Evolutionary conservation across 1,284 basidiomycete genomes (phyloP), one percentile per base, ranked within the genome.

Genomic region (Leccinum solheimii): DNA sequence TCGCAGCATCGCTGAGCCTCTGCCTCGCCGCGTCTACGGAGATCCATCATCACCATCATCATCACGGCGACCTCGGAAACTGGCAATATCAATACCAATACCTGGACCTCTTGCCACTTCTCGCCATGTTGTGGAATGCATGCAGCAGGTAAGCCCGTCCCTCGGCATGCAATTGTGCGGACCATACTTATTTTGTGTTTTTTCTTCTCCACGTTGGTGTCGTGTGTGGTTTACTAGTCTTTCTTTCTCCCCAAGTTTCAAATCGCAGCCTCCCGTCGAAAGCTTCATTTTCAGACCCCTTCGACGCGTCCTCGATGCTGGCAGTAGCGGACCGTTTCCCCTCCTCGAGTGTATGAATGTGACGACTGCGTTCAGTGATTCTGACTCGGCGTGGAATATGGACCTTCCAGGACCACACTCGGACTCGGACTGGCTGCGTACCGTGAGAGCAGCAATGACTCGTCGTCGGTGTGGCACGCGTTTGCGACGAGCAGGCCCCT

Each of bases 51-150:
- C 38, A 45, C 11, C 11, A 34, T 34, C 32, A 34, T 34, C 34
- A 34, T 48, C 19, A 21, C 19, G 43, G 43, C n/a, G 43, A 11
- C 43, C 43, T 45, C 43, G 19, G 5, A 10, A 19, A 45, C 43
- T 45, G 43, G 43, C n/a, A 19, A 21, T 45, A 45, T 3, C 78
- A 80, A 60, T 81, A 82, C 68, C 78, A 80, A 60, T 81, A 82
- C 68, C 80, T 84, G 49, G 88, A 91, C 70, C 92, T 92, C 72
- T 75, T 87, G 19, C 81, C 83, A 53, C 91, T 86, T 76, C 80
- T 91, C 45, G 86, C 89, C 78, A 40, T n/a, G 34, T 81, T 94
- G 9, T 92, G 87, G 84, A 83, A 90, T 66, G 79, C 94, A 21
- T 94, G 94, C 77, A 79, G 86, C 90, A 93, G 68, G 78, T 87